Conservation (phyloP, 257 asterid genomes). For the Capsicum pubescens region DNA sequence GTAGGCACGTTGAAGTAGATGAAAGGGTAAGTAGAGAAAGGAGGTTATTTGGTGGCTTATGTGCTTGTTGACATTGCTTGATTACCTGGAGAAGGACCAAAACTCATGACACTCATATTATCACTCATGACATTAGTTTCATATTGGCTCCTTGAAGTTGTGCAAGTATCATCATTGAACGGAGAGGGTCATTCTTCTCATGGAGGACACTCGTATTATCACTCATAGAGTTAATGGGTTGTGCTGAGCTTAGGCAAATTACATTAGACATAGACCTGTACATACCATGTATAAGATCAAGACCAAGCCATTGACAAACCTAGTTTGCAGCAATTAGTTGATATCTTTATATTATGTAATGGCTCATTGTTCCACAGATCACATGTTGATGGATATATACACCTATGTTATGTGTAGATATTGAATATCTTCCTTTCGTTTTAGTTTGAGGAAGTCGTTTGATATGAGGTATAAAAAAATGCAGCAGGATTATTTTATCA, state of each 20-base stretch:
- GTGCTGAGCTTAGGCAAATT: neutral
- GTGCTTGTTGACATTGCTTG: too few relatives aligned
- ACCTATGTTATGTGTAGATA: neutral
- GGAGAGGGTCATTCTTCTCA: neutral
- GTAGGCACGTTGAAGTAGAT: too few relatives aligned
- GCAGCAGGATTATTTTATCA: too few relatives aligned
- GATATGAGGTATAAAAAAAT: too few relatives aligned
- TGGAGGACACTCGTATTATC: neutral
- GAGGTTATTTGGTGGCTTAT: too few relatives aligned
- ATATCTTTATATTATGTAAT: neutral
- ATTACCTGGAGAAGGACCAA: too few relatives aligned
- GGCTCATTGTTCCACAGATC: neutral
- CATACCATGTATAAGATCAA: neutral
- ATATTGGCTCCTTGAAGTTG: neutral
- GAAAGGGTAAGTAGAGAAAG: too few relatives aligned
- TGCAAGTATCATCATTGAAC: neutral
- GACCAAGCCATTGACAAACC: too few relatives aligned
- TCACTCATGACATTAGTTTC: neutral
- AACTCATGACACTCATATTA: too few relatives aligned
- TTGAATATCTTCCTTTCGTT: too few relatives aligned
- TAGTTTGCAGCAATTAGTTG: neutral
- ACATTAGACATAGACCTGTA: neutral
- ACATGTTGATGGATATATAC: neutral
- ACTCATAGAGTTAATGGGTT: neutral
- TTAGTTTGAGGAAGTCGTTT: too few relatives aligned